Evolutionary conservation across 768 basidiomycete species (phyloP).

Genomic region (Trametes sanguinea): DNA sequence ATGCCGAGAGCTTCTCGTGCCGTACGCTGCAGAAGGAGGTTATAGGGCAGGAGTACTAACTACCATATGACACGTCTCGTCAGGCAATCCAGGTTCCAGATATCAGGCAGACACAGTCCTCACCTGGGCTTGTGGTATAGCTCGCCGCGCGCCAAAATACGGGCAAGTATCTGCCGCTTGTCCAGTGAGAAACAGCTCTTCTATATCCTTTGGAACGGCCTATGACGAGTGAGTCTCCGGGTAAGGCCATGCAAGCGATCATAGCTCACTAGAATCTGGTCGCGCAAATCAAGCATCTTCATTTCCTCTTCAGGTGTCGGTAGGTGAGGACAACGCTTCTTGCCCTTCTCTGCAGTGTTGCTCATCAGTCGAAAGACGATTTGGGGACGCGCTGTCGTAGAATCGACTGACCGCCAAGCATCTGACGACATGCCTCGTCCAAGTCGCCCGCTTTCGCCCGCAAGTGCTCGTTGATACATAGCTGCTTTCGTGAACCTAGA

Average conservation of each 20-base stretch:
- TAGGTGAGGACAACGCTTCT: conserved; percentile 73
- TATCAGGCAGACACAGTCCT: conserved; percentile 11
- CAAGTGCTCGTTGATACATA: conserved; percentile 89
- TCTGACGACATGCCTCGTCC: conserved; percentile 86
- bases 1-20: conserved; percentile 89
- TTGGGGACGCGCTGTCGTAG: conserved; percentile 23
- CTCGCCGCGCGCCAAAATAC: conserved; percentile 88
- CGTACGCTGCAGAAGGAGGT: conserved; percentile 79
- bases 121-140: conserved; percentile 91
- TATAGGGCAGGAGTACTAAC: conserved; percentile 94
- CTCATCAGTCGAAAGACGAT: too few relatives aligned
- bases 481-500: conserved; percentile 85
- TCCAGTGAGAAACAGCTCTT: conserved; percentile 82
- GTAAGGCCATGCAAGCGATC: not conserved
- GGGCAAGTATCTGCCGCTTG: conserved; percentile 74
- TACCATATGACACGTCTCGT: conserved; percentile 31
- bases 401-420: conserved; percentile 36
- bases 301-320: conserved; percentile 70
- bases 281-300: conserved; percentile 78
- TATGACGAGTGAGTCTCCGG: conserved; percentile 31
- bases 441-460: conserved; percentile 64
- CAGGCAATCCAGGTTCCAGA: conserved; percentile 2
- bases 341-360: conserved; percentile 50
- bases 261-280: conserved; percentile 73
- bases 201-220: conserved; percentile 92